These are phyloP conservation scores for Suhomyces canberraensis DNA, from an alignment of 805 yeast species.

Conservation along the genomic window DNA sequence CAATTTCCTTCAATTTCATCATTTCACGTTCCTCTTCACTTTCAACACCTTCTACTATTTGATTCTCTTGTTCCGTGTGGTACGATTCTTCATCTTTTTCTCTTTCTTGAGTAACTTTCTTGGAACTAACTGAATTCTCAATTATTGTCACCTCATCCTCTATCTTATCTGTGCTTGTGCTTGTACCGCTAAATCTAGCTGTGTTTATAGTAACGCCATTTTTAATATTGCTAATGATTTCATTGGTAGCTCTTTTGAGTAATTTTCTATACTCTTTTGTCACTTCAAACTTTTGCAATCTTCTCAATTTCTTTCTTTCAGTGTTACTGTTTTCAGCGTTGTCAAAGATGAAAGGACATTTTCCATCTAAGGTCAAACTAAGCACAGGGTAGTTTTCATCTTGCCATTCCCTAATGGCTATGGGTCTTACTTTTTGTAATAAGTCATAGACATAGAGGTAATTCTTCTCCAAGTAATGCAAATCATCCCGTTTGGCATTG, in stretches of 20 bases:
- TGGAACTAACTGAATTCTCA: constrained; percentile 10
- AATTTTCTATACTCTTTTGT: constrained; percentile 40
- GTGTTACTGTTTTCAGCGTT: constrained; percentile 35
- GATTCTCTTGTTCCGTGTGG: constrained; percentile 11
- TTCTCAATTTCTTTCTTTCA: constrained; percentile 38
- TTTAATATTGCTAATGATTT: constrained; percentile 27
- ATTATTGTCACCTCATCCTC: constrained; percentile 16
- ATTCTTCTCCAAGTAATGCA: constrained; percentile 69
- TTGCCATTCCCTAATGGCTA: constrained; percentile 78
- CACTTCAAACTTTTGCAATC: constrained; percentile 40
- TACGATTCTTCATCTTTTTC: constrained; percentile 8
- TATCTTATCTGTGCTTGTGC: constrained; percentile 25
- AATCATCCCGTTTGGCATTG: constrained; percentile 77
- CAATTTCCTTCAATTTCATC: too few relatives aligned
- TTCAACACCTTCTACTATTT: constrained; percentile 2
- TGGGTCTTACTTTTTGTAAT: constrained; percentile 73
- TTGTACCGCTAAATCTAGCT: constrained; percentile 19
- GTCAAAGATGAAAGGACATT: constrained; percentile 80
- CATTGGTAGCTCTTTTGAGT: constrained; percentile 32
- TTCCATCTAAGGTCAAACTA: constrained; percentile 62
- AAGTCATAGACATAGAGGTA: constrained; percentile 80
- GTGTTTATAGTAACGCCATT: constrained; percentile 15
- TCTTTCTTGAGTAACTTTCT: constrained; percentile 3
- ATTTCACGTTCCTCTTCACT: background rate
- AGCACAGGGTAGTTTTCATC: constrained; percentile 53